Percentiles rank a stretch among this genome's conserved stretches.
Evolutionary conservation across 345 rosid species (phyloP).

Genomic region (Brassica carinata): DNA sequence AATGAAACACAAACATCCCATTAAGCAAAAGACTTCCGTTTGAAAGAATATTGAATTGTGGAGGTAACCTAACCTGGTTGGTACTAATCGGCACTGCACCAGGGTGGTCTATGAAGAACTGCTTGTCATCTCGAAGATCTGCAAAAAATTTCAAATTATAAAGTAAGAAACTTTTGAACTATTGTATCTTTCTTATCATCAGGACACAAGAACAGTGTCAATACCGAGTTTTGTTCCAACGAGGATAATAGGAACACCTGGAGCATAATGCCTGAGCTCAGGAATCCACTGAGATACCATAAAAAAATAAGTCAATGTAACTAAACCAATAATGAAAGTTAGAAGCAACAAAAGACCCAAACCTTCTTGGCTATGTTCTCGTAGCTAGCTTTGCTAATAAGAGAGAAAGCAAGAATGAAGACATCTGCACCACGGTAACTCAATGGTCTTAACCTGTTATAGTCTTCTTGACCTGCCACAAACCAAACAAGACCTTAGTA

Average conservation of each 20-base stretch:
- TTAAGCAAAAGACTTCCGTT: neutral
- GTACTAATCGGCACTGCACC: constrained; percentile 73
- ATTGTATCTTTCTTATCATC: neutral
- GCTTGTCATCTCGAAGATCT: constrained; percentile 81
- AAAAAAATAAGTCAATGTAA: neutral
- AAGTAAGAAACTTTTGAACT: neutral
- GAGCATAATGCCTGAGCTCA: constrained; percentile 87
- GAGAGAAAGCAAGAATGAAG: constrained; percentile 93
- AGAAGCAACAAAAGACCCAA: constrained; percentile 15
- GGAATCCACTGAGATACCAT: constrained; percentile 80
- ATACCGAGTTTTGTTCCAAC: constrained; percentile 92
- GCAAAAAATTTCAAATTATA: constrained; percentile 10
- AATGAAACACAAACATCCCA: neutral
- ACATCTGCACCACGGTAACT: constrained; percentile 97
- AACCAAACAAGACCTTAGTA: constrained; percentile 2
- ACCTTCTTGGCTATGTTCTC: constrained; percentile 97
- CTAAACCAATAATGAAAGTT: neutral
- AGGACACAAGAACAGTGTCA: neutral
- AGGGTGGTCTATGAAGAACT: constrained; percentile 72
- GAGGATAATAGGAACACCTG: constrained; percentile 82
- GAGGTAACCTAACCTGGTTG: constrained; percentile 51
- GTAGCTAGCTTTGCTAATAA: constrained; percentile 99
- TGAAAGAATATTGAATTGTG: neutral
- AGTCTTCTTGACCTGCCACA: constrained; percentile 87
- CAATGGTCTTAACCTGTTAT: constrained; percentile 84